phyloP scores from a whole-genome alignment of 345 rosid species.

The Camelina hispida region DNA sequence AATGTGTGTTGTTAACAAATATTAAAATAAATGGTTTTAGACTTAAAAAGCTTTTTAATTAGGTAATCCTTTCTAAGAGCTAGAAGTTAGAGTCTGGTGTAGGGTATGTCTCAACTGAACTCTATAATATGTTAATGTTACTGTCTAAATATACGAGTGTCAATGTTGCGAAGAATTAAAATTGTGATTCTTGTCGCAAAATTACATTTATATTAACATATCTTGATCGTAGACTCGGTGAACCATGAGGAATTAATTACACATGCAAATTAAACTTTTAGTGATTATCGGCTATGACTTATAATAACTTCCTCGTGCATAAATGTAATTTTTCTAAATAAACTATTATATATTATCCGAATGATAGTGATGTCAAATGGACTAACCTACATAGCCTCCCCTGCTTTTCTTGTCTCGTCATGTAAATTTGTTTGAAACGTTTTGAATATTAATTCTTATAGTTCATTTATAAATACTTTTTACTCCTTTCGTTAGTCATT shows the following conservation, averaged over 20 bases:
- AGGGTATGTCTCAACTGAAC: background rate
- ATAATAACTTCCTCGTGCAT: background rate
- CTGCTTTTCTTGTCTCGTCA: conserved; percentile 13
- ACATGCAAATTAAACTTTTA: background rate
- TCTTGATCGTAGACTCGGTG: background rate
- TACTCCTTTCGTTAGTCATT: background rate
- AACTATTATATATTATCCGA: background rate
- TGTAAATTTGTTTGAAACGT: background rate
- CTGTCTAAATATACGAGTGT: background rate
- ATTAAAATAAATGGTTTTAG: background rate
- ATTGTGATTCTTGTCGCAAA: background rate
- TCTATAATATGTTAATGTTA: background rate
- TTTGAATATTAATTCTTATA: background rate
- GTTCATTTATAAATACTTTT: background rate
- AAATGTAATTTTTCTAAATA: background rate
- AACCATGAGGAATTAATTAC: background rate
- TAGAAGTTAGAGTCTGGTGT: background rate
- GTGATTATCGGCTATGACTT: conserved; percentile 5
- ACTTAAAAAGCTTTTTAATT: background rate
- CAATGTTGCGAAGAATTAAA: background rate
- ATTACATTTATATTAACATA: no score
- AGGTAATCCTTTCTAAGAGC: background rate
- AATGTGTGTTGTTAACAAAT: background rate
- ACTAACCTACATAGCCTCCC: conserved; percentile 31
- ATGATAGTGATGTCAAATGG: background rate